These are phyloP conservation scores for Castanea sativa DNA, from an alignment of 306 rosid genomes.

Conservation along the genomic window DNA sequence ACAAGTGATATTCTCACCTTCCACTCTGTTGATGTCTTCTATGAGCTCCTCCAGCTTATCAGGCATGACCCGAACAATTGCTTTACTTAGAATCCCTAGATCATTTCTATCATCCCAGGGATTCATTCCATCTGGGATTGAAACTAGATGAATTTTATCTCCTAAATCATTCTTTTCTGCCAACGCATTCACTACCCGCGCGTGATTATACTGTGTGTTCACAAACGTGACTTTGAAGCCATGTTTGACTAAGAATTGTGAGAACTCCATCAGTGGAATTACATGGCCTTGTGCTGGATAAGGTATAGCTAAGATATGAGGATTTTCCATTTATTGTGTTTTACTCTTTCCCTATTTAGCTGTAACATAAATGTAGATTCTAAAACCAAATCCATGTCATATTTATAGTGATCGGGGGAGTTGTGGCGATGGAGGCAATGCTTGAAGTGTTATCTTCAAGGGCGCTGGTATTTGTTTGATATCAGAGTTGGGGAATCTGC, in stretches of 20 bases:
- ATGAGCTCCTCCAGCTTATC: conserved; percentile 45
- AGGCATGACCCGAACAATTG: conserved; percentile 31
- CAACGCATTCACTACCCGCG: conserved; percentile 33
- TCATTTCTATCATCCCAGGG: conserved; percentile 37
- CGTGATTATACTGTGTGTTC: conserved; percentile 38
- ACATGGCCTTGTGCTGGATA: conserved; percentile 77
- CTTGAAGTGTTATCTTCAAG: background rate
- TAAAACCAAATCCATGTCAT: background rate
- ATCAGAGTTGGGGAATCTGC: too few species aligned
- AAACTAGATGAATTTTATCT: conserved; percentile 20
- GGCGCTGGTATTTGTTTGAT: background rate
- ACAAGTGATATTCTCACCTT: conserved; percentile 26
- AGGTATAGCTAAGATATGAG: conserved; percentile 53
- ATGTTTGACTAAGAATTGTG: conserved; percentile 39
- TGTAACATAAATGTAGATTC: background rate
- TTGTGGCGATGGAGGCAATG: background rate
- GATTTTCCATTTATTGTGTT: conserved; percentile 18
- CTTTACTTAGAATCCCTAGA: conserved; percentile 24
- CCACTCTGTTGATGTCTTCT: conserved; percentile 25
- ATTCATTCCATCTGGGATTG: conserved; percentile 48
- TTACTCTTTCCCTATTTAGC: background rate
- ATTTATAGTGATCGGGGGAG: background rate
- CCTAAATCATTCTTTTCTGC: conserved; percentile 8
- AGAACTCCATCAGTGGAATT: conserved; percentile 60
- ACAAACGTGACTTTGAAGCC: conserved; percentile 65